Conservation (phyloP, 2,329 filamentous ascomycete genomes). For the Hypoxylon sp. region DNA sequence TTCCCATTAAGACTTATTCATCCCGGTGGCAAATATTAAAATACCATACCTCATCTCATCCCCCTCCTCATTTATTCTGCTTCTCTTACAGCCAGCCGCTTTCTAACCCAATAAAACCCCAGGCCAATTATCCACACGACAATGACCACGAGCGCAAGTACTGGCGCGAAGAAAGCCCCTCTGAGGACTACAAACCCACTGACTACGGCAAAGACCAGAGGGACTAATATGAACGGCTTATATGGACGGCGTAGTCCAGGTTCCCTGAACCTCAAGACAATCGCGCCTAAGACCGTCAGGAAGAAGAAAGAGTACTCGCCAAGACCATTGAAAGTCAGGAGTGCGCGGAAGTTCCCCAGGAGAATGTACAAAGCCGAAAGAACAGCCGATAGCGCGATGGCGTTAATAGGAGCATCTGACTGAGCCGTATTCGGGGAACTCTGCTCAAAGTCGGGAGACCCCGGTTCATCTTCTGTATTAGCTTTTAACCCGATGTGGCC, state of each 20-base stretch:
- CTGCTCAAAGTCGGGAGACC: constrained; percentile 5
- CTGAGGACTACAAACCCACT: constrained; percentile 71
- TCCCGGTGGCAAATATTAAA: not conserved
- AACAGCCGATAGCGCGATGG: constrained; percentile 63
- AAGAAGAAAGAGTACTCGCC: constrained; percentile 75
- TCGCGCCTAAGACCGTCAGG: constrained; percentile 69
- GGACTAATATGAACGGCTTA: constrained; percentile 64
- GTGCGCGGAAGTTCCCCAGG: constrained; percentile 70
- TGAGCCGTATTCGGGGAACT: constrained; percentile 28
- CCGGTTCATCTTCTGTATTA: constrained; percentile 18
- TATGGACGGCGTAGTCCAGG: constrained; percentile 68
- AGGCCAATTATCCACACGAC: constrained; percentile 65
- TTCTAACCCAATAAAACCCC: constrained; percentile 56
- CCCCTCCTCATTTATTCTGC: constrained; percentile 9
- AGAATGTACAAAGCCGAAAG: constrained; percentile 70
- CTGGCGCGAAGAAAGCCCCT: constrained; percentile 70
- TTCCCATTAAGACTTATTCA: not conserved
- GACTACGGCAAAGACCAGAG: constrained; percentile 66
- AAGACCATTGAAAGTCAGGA: constrained; percentile 71
- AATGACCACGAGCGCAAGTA: constrained; percentile 66
- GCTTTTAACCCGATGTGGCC: constrained; percentile 57
- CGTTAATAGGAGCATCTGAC: constrained; percentile 68
- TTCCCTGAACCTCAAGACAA: constrained; percentile 69
- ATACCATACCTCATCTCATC: not conserved
- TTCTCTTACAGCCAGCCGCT: constrained; percentile 22